Evolutionary conservation across 139 green algal genomes (phyloP), one percentile per base, ranked within the genome.

Genomic region (Zygnema cylindricum): DNA sequence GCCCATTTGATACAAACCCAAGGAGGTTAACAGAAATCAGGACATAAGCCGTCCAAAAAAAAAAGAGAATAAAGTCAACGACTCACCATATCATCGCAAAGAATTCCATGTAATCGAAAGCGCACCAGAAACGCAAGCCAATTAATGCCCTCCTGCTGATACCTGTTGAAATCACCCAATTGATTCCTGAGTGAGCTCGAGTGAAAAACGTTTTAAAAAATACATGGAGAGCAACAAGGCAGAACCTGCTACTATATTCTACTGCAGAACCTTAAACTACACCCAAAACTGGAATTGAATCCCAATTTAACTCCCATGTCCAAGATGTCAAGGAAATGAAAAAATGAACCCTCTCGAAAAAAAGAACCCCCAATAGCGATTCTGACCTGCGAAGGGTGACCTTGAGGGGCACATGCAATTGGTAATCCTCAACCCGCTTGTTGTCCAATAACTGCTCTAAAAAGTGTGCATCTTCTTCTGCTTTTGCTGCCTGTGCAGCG

Each of bases 51-150:
- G n/a, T n/a, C n/a, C n/a, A n/a, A n/a, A n/a, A n/a, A n/a, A n/a
- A n/a, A n/a, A n/a, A n/a, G n/a, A n/a, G n/a, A n/a, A n/a, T n/a
- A n/a, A n/a, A n/a, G n/a, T n/a, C n/a, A n/a, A n/a, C n/a, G n/a
- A 63, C 49, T 63, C 16, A 63, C 49, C 97, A 99, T 98, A 92
- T 99, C 97, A 89, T 99, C 97, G 25, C 95, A 96, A 63, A 99
- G 94, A 35, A 98, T 93, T 36, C 97, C 97, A 88, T 98, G 96
- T 85, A 99, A 93, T 22, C 96, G 95, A 90, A 97, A 98, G 55
- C 95, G 93, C 1, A 93, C 95, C 91, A 99, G 95, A 91, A 99
- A 99, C 3, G 95, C 95, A 38, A 99, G 95, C 97, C 97, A 99
- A 94, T 95, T 97, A 76, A 99, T 95, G 87, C 97, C 97, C 89